phyloP scores from a whole-genome alignment of 495 filamentous ascomycete species.

The Hyaloscypha hepaticicola region DNA sequence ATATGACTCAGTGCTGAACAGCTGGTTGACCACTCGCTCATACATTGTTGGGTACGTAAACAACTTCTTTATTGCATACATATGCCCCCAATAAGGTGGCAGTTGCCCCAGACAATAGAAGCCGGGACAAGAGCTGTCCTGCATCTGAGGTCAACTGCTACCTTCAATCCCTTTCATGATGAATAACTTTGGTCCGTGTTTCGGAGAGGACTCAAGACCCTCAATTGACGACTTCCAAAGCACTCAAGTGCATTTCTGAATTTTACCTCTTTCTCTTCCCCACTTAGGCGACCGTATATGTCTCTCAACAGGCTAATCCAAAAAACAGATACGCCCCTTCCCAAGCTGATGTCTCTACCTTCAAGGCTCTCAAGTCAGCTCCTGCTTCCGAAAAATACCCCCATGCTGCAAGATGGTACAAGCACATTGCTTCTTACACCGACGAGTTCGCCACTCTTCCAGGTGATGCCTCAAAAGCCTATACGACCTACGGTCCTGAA shows the following conservation, averaged over 20 bases:
- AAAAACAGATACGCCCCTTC: constrained; percentile 70
- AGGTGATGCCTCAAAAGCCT: constrained; percentile 84
- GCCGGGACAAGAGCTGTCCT: not conserved
- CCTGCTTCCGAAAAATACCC: constrained; percentile 87
- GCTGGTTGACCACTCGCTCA: constrained; percentile 84
- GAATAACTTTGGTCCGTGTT: constrained; percentile 98
- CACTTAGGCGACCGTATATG: constrained; percentile 3
- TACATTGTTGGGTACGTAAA: constrained; percentile 86
- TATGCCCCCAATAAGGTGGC: not conserved
- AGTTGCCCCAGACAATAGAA: not conserved
- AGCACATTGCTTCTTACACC: constrained; percentile 90
- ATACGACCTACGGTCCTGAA: constrained; percentile 91
- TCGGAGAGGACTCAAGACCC: constrained; percentile 98
- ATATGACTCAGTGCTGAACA: constrained; percentile 75
- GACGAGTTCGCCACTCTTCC: constrained; percentile 87
- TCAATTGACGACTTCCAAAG: constrained; percentile 78
- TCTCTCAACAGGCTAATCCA: constrained; percentile 34
- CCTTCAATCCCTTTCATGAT: constrained; percentile 57
- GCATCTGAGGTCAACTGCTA: not conserved
- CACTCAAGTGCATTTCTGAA: constrained; percentile 82
- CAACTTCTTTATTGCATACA: constrained; percentile 32
- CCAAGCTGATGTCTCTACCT: constrained; percentile 93
- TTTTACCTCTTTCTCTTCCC: constrained; percentile 26
- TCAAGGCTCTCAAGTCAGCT: constrained; percentile 76
- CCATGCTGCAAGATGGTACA: constrained; percentile 95